These are phyloP conservation scores for Carex cristatella DNA, from an alignment of 176 grass and related monocot species.

Conservation along the genomic window DNA sequence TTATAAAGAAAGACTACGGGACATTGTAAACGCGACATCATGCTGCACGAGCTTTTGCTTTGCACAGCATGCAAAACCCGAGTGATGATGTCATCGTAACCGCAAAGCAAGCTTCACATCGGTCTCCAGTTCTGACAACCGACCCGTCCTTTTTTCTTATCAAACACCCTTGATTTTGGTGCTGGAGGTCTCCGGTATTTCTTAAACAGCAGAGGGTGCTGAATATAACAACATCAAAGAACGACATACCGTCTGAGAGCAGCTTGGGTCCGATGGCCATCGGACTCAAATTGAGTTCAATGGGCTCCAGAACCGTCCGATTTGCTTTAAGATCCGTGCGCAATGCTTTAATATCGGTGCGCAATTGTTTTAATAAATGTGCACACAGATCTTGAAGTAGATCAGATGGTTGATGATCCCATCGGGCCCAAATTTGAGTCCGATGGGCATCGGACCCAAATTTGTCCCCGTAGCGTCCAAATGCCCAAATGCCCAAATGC, in stretches of 20 bases:
- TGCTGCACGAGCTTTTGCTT: background rate
- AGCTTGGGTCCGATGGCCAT: too few relatives aligned
- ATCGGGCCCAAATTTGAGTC: too few relatives aligned
- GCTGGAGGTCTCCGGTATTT: background rate
- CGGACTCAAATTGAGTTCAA: too few relatives aligned
- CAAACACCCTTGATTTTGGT: background rate
- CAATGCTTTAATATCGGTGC: too few relatives aligned
- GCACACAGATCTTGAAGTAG: too few relatives aligned
- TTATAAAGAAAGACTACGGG: background rate
- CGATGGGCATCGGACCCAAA: too few relatives aligned
- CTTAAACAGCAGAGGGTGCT: background rate
- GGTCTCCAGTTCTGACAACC: background rate
- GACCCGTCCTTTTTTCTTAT: background rate
- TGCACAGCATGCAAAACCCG: background rate
- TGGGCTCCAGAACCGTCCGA: too few relatives aligned
- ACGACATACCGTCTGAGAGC: background rate
- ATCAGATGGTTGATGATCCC: too few relatives aligned
- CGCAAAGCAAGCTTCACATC: background rate
- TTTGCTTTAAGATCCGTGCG: too few relatives aligned
- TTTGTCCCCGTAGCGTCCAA: too few relatives aligned
- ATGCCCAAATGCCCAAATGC: too few relatives aligned
- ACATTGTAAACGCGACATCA: background rate
- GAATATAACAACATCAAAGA: background rate
- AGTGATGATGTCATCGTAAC: constrained; percentile 20
- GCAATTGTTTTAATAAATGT: too few relatives aligned